A percentile compares a stretch with the other conserved stretches of the same genome.
Conservation (phyloP, 192 early-diverging fungal species). For the Entophlyctis helioformis region DNA sequence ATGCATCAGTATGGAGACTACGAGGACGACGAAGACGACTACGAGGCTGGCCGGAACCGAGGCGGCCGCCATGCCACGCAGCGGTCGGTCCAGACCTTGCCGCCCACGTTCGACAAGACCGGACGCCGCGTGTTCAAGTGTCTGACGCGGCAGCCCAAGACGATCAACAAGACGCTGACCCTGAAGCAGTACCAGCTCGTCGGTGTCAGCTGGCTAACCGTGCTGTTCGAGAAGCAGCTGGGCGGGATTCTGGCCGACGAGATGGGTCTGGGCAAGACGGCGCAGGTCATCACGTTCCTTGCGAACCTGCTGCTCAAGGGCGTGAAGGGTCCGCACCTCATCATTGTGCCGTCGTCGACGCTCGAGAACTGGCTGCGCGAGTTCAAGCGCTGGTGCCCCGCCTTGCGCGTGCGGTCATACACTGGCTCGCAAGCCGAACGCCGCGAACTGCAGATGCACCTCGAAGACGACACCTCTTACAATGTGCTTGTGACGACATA, state of each 20-base stretch:
- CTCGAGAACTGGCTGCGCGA: constrained; percentile 85
- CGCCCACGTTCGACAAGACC: no score
- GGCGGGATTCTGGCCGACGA: constrained; percentile 62
- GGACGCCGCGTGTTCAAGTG: no score
- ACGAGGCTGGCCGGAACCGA: no score
- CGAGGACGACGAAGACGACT: no score
- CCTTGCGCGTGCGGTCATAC: constrained; percentile 20
- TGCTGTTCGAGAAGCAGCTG: constrained; percentile 55
- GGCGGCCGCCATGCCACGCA: no score
- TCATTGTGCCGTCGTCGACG: constrained; percentile 81
- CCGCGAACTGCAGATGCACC: constrained; percentile 34
- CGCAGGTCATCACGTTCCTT: constrained; percentile 78
- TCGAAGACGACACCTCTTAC: constrained; percentile 29
- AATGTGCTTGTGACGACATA: constrained; percentile 74
- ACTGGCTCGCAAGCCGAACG: constrained; percentile 29
- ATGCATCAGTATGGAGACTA: no score
- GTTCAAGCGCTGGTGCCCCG: constrained; percentile 42
- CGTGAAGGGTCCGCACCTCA: constrained; percentile 55
- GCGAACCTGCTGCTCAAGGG: constrained; percentile 37
- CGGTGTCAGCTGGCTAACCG: constrained; percentile 74
- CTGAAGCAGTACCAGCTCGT: constrained; percentile 80
- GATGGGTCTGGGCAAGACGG: constrained; percentile 92
- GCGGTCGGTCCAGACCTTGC: no score
- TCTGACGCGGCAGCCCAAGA: constrained; percentile 41
- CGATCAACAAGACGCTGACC: constrained; percentile 42